Evolutionary conservation across 2,329 filamentous ascomycete genomes (phyloP).

Genomic region (Colletotrichum tanaceti): DNA sequence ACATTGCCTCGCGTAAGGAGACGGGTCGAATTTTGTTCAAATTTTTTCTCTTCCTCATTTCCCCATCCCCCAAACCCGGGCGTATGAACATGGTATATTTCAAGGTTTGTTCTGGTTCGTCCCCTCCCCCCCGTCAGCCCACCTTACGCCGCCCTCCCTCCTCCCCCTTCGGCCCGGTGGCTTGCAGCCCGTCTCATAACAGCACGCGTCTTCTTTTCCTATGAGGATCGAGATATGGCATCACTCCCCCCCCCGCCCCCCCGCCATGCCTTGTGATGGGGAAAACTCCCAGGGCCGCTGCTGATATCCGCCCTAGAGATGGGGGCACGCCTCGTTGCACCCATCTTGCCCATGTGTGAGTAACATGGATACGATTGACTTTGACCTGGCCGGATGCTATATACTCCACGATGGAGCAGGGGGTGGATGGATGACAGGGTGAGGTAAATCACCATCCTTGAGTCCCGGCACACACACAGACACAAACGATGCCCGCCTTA

Average conservation of each 20-base stretch:
- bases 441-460: slow-evolving; percentile 22
- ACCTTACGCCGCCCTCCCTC: slow-evolving; percentile 16
- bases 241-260: no score
- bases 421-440: slow-evolving; percentile 2
- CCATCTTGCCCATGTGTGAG: neutral
- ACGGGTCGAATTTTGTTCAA: neutral
- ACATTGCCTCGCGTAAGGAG: slow-evolving; percentile 8
- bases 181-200: slow-evolving; percentile 29
- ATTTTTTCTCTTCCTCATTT: slow-evolving; percentile 9
- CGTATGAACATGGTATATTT: slow-evolving; percentile 17
- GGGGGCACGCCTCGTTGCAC: slow-evolving; percentile 14
- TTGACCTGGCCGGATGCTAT: neutral
- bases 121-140: neutral
- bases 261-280: no score
- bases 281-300: slow-evolving; percentile 20
- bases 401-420: slow-evolving; percentile 23
- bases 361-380: slow-evolving; percentile 10
- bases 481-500: slow-evolving; percentile 28
- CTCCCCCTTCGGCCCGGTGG: slow-evolving; percentile 31
- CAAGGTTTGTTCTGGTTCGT: slow-evolving; percentile 12
- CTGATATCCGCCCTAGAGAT: slow-evolving; percentile 37
- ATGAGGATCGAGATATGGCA: neutral
- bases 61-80: slow-evolving; percentile 13
- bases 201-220: neutral
- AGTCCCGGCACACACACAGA: slow-evolving; percentile 3